phyloP scores from a whole-genome alignment of 441 rosid genomes.

The Metrosideros polymorpha region DNA sequence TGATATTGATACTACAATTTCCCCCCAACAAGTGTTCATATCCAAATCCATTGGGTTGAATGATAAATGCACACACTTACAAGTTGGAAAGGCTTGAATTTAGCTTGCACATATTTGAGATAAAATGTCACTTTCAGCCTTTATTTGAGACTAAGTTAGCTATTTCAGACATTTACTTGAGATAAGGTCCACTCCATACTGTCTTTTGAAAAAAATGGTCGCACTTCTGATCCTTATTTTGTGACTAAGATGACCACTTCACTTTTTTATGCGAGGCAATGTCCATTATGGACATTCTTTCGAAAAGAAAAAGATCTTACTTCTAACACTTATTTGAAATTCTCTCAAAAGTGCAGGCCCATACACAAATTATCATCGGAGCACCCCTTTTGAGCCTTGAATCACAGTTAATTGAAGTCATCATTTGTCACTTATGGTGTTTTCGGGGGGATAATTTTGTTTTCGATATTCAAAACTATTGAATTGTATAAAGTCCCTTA shows the following conservation, averaged over 20 bases:
- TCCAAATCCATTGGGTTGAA: neutral
- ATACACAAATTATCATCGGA: neutral
- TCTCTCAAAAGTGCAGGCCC: neutral
- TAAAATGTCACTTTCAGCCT: neutral
- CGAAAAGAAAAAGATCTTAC: too few relatives aligned
- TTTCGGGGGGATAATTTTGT: neutral
- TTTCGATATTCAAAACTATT: neutral
- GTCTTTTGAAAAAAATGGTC: too few relatives aligned
- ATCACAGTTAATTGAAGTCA: neutral
- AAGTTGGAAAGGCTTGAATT: neutral
- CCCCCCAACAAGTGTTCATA: neutral
- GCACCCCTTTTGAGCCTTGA: neutral
- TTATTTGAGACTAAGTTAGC: neutral
- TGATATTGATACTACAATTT: too few relatives aligned
- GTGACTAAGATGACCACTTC: neutral
- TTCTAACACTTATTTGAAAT: neutral
- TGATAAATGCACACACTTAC: neutral
- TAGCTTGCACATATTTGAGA: neutral
- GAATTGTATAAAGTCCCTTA: fast-evolving
- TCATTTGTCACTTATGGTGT: neutral
- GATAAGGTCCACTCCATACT: too few relatives aligned
- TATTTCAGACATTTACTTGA: too few relatives aligned
- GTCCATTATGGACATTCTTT: too few relatives aligned
- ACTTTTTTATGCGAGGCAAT: neutral
- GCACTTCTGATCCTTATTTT: too few relatives aligned